Evolutionary conservation across 495 filamentous ascomycete species (phyloP).

Genomic region (Penicillium antarcticum): DNA sequence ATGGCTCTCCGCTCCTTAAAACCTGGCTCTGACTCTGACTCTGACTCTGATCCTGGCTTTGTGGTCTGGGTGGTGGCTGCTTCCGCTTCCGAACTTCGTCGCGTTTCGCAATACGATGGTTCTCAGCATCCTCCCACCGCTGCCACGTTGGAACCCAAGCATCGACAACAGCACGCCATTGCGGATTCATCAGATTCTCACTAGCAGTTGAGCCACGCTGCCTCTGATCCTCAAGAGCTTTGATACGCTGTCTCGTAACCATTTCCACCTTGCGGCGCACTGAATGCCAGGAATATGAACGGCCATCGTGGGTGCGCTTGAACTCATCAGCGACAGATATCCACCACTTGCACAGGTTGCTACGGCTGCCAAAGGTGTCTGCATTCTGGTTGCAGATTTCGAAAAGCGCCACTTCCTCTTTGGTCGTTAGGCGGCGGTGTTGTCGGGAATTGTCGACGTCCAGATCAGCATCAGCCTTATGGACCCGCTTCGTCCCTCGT

Average conservation of each 20-base stretch:
- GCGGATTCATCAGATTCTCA: slow-evolving; percentile 36
- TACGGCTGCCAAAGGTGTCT: slow-evolving; percentile 39
- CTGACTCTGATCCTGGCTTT: neutral
- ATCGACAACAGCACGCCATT: slow-evolving; percentile 40
- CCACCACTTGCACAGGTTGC: slow-evolving; percentile 49
- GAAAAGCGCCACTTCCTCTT: slow-evolving; percentile 43
- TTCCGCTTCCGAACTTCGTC: slow-evolving; percentile 40
- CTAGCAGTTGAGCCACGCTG: slow-evolving; percentile 7
- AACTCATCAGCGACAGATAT: slow-evolving; percentile 40
- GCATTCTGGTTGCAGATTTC: slow-evolving; percentile 43
- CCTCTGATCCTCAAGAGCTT: slow-evolving; percentile 37
- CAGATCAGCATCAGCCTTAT: slow-evolving; percentile 6
- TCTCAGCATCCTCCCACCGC: slow-evolving; percentile 39
- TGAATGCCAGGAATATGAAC: slow-evolving; percentile 46
- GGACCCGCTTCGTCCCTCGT: slow-evolving; percentile 15
- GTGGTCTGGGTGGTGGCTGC: slow-evolving; percentile 20
- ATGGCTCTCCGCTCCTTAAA: neutral
- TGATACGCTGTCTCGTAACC: slow-evolving; percentile 43
- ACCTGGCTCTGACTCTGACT: neutral
- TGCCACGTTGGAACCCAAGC: slow-evolving; percentile 45
- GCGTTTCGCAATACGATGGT: slow-evolving; percentile 38
- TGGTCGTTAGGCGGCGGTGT: slow-evolving; percentile 41
- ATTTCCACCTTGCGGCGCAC: slow-evolving; percentile 46
- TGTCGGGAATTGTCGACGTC: slow-evolving; percentile 26
- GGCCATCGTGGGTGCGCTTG: slow-evolving; percentile 32